Base-by-base conservation (phyloP, 768 basidiomycete genomes). In the Podaxis pistillaris region DNA sequence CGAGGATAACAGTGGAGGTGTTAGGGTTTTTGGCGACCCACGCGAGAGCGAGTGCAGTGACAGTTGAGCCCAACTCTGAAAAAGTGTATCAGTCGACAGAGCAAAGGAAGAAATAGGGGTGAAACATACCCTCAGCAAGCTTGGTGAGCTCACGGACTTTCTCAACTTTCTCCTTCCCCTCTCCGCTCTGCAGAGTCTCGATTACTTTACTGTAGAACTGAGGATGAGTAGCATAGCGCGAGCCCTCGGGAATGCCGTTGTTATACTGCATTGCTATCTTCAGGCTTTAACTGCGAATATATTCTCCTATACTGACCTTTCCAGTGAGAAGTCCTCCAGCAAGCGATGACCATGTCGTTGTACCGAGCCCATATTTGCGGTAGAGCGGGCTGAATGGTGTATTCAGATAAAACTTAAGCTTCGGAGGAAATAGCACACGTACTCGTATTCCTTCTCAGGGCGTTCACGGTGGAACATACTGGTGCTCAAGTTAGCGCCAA, bases 401-500 rank as follows among this genome's bases (percentile, higher is more conserved):
- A 44, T 33, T 55, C 22, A 59, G 64, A 28, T 37, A n/a, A 0
- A 8, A 57, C 19, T 26, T 15, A 33, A 37, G 26, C 41, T 24
- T 2, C 12, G 24, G 6, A 58, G 17, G 41, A 36, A 30, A 63
- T 12, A 33, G 33, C 6, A 7, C 17, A 71, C 80, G 65, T 66
- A 86, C 83, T 76, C 79, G 73, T 89, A 92, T 77, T 93, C 90
- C 69, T 84, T 84, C 76, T 94, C 93, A 22, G 90, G 85, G 11
- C 87, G 81, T 63, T 93, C 88, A n/a, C 91, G 86, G 72, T 87
- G 82, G 72, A 93, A 83, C 84, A 91, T 86, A 68, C 86, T 89
- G 17, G 7, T 5, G 0, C 2, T 19, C 71, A 72, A 71, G 28
- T 54, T 24, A 56, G 55, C 2, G 9, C 49, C 19, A 47, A 9